Percentiles rank a stretch among this genome's conserved stretches.
Evolutionary conservation across 2,329 filamentous ascomycete genomes (phyloP).

Genomic region (Ascochyta lentis): DNA sequence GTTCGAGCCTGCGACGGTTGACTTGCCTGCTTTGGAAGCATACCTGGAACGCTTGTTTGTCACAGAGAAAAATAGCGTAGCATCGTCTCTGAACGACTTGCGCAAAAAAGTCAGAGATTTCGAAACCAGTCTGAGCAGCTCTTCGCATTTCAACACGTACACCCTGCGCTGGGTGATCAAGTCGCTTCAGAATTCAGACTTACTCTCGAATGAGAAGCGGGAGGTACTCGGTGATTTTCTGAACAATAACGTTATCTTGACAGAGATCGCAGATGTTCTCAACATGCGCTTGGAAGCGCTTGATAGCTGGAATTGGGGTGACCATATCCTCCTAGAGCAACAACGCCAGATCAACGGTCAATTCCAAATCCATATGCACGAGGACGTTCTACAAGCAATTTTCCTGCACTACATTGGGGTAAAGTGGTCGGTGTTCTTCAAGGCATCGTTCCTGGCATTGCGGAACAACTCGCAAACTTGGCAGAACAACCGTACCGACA

Average conservation of each 20-base stretch:
- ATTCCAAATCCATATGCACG: slow-evolving; percentile 40
- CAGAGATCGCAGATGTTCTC: slow-evolving; percentile 41
- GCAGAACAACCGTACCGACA: slow-evolving; percentile 22
- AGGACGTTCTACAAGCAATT: slow-evolving; percentile 42
- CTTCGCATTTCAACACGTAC: slow-evolving; percentile 40
- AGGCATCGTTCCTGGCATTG: slow-evolving; percentile 28
- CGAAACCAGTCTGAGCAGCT: slow-evolving; percentile 14
- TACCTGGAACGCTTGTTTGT: slow-evolving; percentile 37
- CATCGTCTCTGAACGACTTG: slow-evolving; percentile 25
- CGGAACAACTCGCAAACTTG: slow-evolving; percentile 26
- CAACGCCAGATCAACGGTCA: slow-evolving; percentile 38
- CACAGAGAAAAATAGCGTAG: slow-evolving; percentile 24
- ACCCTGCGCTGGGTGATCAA: slow-evolving; percentile 52
- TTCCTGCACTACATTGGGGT: slow-evolving; percentile 44
- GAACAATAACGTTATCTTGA: slow-evolving; percentile 39
- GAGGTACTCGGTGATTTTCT: slow-evolving; percentile 44
- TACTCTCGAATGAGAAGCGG: slow-evolving; percentile 52
- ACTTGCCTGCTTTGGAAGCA: slow-evolving; percentile 26
- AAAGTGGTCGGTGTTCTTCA: slow-evolving; percentile 44
- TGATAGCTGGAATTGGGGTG: slow-evolving; percentile 40
- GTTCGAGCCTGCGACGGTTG: slow-evolving; percentile 37
- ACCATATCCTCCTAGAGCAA: slow-evolving; percentile 38
- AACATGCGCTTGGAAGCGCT: slow-evolving; percentile 41
- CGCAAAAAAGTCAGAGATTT: slow-evolving; percentile 30
- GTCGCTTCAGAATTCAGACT: slow-evolving; percentile 54